Conservation (phyloP, 2,329 filamentous ascomycete species). For the Trichoderma citrinoviride region DNA sequence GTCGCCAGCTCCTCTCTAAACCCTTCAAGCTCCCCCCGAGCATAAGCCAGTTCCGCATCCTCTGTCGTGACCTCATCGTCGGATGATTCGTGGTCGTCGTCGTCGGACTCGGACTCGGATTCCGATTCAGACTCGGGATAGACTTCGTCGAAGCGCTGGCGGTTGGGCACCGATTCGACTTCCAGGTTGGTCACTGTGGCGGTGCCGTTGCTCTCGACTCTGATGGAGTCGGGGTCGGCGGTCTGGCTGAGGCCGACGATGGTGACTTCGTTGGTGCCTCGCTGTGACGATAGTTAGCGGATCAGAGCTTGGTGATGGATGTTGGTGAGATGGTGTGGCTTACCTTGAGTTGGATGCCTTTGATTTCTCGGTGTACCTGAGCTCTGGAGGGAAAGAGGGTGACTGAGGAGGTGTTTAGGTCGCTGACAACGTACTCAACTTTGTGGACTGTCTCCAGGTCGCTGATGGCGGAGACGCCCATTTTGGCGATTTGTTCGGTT, state of each 20-base stretch:
- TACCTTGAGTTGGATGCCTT: slow-evolving; percentile 42
- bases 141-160: slow-evolving; percentile 50
- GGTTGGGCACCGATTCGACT: slow-evolving; percentile 54
- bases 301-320: not conserved
- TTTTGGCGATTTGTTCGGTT: not conserved
- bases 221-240: slow-evolving; percentile 58
- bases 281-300: slow-evolving; percentile 1
- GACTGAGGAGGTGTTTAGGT: slow-evolving; percentile 59
- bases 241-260: slow-evolving; percentile 55
- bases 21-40: slow-evolving; percentile 32
- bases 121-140: slow-evolving; percentile 40
- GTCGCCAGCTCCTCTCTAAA: slow-evolving; percentile 27
- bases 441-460: slow-evolving; percentile 42
- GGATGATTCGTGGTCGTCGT: slow-evolving; percentile 25
- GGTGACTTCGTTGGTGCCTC: slow-evolving; percentile 56
- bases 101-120: slow-evolving; percentile 32
- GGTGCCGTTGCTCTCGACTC: slow-evolving; percentile 55
- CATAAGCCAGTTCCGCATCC: slow-evolving; percentile 23
- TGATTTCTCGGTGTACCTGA: slow-evolving; percentile 59
- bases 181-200: slow-evolving; percentile 61
- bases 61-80: slow-evolving; percentile 27
- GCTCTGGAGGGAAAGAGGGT: slow-evolving; percentile 61
- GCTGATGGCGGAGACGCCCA: slow-evolving; percentile 1
- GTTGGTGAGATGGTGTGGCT: not conserved
- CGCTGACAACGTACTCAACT: slow-evolving; percentile 54